These are phyloP conservation scores for Pezicula neosporulosa DNA, from an alignment of 2,329 filamentous ascomycete species.

Conservation along the genomic window DNA sequence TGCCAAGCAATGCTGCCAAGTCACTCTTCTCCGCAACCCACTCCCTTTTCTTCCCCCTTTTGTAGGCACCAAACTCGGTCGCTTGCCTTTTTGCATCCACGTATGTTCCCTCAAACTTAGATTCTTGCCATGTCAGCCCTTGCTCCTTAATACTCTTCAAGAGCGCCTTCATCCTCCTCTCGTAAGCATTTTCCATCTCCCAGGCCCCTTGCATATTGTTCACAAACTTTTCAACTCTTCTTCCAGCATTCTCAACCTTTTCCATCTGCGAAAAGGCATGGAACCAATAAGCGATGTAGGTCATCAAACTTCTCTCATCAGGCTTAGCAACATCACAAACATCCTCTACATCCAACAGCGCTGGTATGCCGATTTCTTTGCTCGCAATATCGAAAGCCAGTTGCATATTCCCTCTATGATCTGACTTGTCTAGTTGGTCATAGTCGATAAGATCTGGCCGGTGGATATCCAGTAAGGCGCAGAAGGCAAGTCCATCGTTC, in stretches of 20 bases:
- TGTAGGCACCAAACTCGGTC: slow-evolving; percentile 80
- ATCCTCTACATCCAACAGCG: slow-evolving; percentile 94
- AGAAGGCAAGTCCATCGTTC: slow-evolving; percentile 97
- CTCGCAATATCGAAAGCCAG: slow-evolving; percentile 94
- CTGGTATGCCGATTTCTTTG: slow-evolving; percentile 95
- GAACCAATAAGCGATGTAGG: slow-evolving; percentile 99
- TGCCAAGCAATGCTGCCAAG: slow-evolving; percentile 85
- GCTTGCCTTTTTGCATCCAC: slow-evolving; percentile 87
- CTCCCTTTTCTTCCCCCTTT: slow-evolving; percentile 82
- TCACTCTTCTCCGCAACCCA: slow-evolving; percentile 99
- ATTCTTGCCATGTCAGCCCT: slow-evolving; percentile 70
- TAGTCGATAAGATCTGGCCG: slow-evolving; percentile 96
- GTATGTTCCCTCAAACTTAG: slow-evolving; percentile 89
- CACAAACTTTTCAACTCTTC: slow-evolving; percentile 96
- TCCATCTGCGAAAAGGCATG: slow-evolving; percentile 99
- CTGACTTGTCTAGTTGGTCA: slow-evolving; percentile 87
- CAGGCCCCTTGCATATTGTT: slow-evolving; percentile 98
- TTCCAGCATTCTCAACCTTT: slow-evolving; percentile 93
- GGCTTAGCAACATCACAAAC: slow-evolving; percentile 95
- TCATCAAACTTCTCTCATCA: slow-evolving; percentile 96
- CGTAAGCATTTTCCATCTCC: slow-evolving; percentile 98
- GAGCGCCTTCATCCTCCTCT: slow-evolving; percentile 83
- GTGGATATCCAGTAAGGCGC: slow-evolving; percentile 93
- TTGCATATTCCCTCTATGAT: slow-evolving; percentile 97
- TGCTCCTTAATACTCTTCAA: slow-evolving; percentile 72